phyloP scores from a whole-genome alignment of 352 stramenopile species.

The Pythium phragmiticola region DNA sequence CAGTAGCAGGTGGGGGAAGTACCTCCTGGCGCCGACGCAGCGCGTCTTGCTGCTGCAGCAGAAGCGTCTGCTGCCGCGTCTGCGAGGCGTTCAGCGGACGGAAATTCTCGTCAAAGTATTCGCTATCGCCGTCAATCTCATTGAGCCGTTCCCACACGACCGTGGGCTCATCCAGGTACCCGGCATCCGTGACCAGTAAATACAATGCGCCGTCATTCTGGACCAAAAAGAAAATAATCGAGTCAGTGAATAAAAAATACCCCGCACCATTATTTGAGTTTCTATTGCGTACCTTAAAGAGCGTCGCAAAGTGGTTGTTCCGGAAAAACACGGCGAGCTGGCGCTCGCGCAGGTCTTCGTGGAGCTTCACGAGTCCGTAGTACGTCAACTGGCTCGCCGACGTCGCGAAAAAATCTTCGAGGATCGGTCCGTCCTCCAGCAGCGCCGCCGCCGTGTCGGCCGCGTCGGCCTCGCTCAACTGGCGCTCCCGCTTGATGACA shows the following conservation, averaged over 20 bases:
- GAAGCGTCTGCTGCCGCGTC: conserved; percentile 65
- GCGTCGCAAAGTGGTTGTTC: conserved; percentile 98
- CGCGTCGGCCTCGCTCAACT: conserved; percentile 69
- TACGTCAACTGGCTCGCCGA: conserved; percentile 95
- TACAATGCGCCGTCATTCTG: conserved; percentile 92
- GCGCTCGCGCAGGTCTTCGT: conserved; percentile 89
- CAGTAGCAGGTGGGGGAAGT: background rate
- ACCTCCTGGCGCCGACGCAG: conserved; percentile 30
- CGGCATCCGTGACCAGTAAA: conserved; percentile 96
- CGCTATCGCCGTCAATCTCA: conserved; percentile 82
- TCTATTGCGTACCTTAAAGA: conserved; percentile 87
- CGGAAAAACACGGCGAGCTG: conserved; percentile 97
- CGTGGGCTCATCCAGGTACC: conserved; percentile 91
- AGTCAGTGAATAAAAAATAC: background rate
- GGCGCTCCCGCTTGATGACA: conserved; percentile 73
- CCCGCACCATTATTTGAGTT: background rate
- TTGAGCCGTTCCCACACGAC: conserved; percentile 96
- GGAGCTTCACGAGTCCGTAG: conserved; percentile 90
- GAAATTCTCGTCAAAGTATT: conserved; percentile 77
- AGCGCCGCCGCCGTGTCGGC: conserved; percentile 53
- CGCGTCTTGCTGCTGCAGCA: conserved; percentile 55
- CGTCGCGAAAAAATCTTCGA: conserved; percentile 90
- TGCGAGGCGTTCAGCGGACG: conserved; percentile 58
- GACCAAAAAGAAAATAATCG: background rate
- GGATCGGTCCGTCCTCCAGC: conserved; percentile 72